phyloP scores from a whole-genome alignment of 768 basidiomycete species.

The Russula abietina region DNA sequence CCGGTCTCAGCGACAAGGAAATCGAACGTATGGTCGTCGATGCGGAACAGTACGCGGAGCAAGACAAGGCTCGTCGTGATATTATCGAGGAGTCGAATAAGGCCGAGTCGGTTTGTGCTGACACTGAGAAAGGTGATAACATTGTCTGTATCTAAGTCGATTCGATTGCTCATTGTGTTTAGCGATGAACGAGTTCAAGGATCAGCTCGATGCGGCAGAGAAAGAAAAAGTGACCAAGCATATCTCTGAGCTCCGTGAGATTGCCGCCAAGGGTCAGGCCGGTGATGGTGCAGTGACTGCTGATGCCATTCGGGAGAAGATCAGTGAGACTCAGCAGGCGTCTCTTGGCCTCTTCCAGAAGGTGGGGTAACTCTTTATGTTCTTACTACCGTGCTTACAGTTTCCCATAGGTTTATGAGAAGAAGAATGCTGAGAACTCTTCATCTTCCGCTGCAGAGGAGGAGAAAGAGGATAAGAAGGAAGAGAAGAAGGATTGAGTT shows the following conservation, averaged over 20 bases:
- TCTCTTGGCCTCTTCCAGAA: slow-evolving; percentile 97
- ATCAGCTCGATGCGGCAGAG: slow-evolving; percentile 87
- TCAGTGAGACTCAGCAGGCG: slow-evolving; percentile 89
- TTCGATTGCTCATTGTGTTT: slow-evolving; percentile 9
- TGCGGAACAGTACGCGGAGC: slow-evolving; percentile 89
- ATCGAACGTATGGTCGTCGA: slow-evolving; percentile 97
- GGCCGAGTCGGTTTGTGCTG: slow-evolving; percentile 88
- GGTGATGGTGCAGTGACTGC: slow-evolving; percentile 77
- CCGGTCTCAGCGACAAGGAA: slow-evolving; percentile 92
- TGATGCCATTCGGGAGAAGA: slow-evolving; percentile 86
- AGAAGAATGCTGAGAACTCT: slow-evolving; percentile 68
- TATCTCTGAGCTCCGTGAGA: slow-evolving; percentile 78
- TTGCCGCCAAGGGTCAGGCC: slow-evolving; percentile 84
- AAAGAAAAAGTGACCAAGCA: slow-evolving; percentile 91
- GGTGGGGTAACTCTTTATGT: slow-evolving; percentile 25
- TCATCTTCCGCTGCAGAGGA: slow-evolving; percentile 33
- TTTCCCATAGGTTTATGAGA: slow-evolving; percentile 62
- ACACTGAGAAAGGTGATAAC: slow-evolving; percentile 85
- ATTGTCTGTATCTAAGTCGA: neutral
- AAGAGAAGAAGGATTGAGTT: slow-evolving; percentile 83
- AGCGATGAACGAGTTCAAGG: slow-evolving; percentile 98
- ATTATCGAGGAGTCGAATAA: slow-evolving; percentile 97
- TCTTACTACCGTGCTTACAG: neutral
- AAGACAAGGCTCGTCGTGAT: slow-evolving; percentile 79
- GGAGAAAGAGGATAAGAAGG: slow-evolving; percentile 46